Percentiles rank a stretch among this genome's conserved stretches.
phyloP scores from a whole-genome alignment of 2,329 filamentous ascomycete genomes.

The Epicoccum nigrum region DNA sequence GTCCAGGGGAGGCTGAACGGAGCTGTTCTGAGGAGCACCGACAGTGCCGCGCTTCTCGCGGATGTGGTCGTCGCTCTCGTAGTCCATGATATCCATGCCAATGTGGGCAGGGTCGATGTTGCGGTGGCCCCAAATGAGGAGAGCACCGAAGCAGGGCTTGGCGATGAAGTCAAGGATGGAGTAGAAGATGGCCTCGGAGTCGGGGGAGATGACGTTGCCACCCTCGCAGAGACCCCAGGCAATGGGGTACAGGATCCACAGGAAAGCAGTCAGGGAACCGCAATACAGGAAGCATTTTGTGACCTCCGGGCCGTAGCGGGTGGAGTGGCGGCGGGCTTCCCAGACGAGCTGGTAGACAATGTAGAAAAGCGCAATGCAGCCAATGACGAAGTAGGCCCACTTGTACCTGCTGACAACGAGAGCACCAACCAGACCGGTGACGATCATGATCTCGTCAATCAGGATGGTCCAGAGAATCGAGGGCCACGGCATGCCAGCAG shows the following conservation, averaged over 20 bases:
- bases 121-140: conserved; percentile 68
- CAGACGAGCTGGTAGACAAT: conserved; percentile 65
- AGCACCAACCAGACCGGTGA: conserved; percentile 70
- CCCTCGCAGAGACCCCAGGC: conserved; percentile 69
- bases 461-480: conserved; percentile 68
- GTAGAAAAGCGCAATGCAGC: conserved; percentile 60
- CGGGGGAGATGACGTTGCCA: conserved; percentile 68
- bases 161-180: conserved; percentile 69
- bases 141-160: conserved; percentile 67
- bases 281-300: conserved; percentile 60
- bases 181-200: conserved; percentile 72
- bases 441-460: conserved; percentile 69
- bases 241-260: conserved; percentile 69
- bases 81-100: conserved; percentile 59
- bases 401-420: conserved; percentile 68
- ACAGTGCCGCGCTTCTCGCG: conserved; percentile 26
- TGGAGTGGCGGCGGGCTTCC: conserved; percentile 64
- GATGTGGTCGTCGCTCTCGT: conserved; percentile 47
- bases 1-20: conserved; percentile 3
- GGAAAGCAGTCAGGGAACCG: conserved; percentile 63
- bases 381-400: conserved; percentile 70
- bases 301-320: conserved; percentile 60
- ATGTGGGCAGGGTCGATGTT: conserved; percentile 65
- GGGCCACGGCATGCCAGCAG: conserved; percentile 68
- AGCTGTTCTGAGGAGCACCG: not conserved